Evolutionary conservation across 2,329 filamentous ascomycete species (phyloP).

Genomic region (Penicillium italicum): DNA sequence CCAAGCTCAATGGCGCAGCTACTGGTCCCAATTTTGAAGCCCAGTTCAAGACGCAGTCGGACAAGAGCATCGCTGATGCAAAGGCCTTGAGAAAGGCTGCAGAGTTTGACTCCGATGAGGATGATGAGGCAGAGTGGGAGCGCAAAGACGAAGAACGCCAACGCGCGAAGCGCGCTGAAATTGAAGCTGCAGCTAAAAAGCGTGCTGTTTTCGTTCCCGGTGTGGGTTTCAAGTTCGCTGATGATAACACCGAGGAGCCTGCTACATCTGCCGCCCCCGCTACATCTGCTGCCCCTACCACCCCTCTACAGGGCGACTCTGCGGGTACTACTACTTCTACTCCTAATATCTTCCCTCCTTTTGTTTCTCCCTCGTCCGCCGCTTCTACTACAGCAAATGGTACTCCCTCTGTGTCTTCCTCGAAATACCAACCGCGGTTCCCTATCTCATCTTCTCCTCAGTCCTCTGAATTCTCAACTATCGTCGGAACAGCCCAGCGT

Average conservation of each 20-base stretch:
- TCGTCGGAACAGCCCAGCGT: neutral
- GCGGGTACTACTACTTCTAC: neutral
- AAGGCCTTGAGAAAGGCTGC: slow-evolving; percentile 50
- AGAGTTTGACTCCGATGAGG: slow-evolving; percentile 52
- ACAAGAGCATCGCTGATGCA: slow-evolving; percentile 42
- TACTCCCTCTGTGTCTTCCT: neutral
- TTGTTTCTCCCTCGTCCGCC: neutral
- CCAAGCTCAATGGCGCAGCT: slow-evolving; percentile 31
- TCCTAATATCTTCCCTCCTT: neutral
- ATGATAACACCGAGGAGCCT: slow-evolving; percentile 17
- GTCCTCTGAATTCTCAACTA: neutral
- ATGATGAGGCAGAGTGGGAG: slow-evolving; percentile 50
- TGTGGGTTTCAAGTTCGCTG: slow-evolving; percentile 33
- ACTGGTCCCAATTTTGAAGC: slow-evolving; percentile 39
- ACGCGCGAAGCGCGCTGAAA: slow-evolving; percentile 43
- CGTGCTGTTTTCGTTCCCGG: slow-evolving; percentile 32
- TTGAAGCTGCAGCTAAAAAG: slow-evolving; percentile 38
- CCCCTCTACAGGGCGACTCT: neutral
- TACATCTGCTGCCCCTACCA: neutral
- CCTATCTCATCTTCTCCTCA: neutral
- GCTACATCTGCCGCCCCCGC: slow-evolving; percentile 1
- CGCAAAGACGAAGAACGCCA: slow-evolving; percentile 46
- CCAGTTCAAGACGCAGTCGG: slow-evolving; percentile 41
- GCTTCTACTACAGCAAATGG: neutral
- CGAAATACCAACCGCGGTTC: neutral